These are phyloP conservation scores for Turnera subulata DNA, from an alignment of 345 rosid species.

Conservation along the genomic window DNA sequence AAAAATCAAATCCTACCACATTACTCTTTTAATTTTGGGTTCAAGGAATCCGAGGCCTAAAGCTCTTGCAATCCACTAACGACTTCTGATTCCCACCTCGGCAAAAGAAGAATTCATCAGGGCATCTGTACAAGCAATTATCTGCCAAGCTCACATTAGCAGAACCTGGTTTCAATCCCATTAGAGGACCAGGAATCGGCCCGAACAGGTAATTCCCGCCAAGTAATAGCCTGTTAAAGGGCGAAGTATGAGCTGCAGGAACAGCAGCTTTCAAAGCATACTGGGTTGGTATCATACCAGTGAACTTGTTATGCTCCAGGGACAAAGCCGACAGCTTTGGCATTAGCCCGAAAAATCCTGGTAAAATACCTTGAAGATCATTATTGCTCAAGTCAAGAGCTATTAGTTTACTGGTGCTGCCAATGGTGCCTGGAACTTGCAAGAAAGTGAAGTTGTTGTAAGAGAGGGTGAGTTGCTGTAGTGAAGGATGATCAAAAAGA, in stretches of 20 bases:
- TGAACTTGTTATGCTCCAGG: slow-evolving; percentile 21
- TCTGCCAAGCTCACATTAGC: slow-evolving; percentile 36
- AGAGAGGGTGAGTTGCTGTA: slow-evolving; percentile 44
- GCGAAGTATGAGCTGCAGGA: slow-evolving; percentile 13
- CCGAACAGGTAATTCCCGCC: slow-evolving; percentile 44
- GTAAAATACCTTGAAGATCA: slow-evolving; percentile 16
- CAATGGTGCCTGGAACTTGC: slow-evolving; percentile 25
- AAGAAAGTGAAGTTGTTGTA: slow-evolving; percentile 29
- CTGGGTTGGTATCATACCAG: slow-evolving; percentile 23
- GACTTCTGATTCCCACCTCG: slow-evolving; percentile 39
- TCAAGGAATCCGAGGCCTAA: slow-evolving; percentile 19
- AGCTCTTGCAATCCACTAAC: slow-evolving; percentile 34
- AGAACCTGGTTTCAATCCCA: slow-evolving; percentile 33
- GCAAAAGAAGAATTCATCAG: slow-evolving; percentile 34
- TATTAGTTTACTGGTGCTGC: slow-evolving; percentile 24
- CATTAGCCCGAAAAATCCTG: slow-evolving; percentile 14
- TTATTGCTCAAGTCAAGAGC: slow-evolving; percentile 20
- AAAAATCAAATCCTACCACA: no score
- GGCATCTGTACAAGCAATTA: slow-evolving; percentile 39
- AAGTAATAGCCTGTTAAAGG: slow-evolving; percentile 35
- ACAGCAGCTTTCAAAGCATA: slow-evolving; percentile 18
- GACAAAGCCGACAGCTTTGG: slow-evolving; percentile 20
- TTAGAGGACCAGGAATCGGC: slow-evolving; percentile 29
- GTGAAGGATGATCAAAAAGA: slow-evolving; percentile 33
- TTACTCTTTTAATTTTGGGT: background rate